Evolutionary conservation across 2,329 filamentous ascomycete species (phyloP).

Genomic region (Botrytis squamosa): DNA sequence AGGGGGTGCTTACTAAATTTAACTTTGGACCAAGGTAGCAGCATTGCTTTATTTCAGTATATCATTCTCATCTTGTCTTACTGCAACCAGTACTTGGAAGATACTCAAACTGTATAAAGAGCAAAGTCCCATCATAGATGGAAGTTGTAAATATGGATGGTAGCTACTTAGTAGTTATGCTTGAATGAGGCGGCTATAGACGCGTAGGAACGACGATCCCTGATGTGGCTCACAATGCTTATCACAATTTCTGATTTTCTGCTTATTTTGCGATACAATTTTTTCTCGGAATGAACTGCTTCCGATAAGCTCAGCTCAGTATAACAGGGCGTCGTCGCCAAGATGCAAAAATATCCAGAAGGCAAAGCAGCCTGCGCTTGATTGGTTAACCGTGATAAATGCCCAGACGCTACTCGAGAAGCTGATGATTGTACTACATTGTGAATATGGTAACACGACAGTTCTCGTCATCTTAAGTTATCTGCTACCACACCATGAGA

Average conservation of each 20-base stretch:
- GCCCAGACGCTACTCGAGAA: not conserved
- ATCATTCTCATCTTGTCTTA: not conserved
- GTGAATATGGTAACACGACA: not conserved
- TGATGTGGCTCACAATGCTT: not conserved
- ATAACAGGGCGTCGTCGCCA: not conserved
- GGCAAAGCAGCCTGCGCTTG: not conserved
- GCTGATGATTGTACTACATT: not conserved
- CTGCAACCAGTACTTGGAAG: not conserved
- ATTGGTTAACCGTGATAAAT: not conserved
- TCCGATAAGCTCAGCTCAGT: not conserved
- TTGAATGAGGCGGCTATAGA: not conserved
- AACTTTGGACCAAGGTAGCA: not conserved
- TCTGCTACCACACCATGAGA: not conserved
- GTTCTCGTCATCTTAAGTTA: not conserved
- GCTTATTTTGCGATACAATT: not conserved
- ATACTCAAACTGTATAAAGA: not conserved
- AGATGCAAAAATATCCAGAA: not conserved
- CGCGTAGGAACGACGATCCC: not conserved
- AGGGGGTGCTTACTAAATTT: not conserved
- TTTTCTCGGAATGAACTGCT: not conserved
- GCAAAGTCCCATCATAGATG: not conserved
- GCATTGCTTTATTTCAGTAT: not conserved
- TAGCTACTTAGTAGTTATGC: not conserved
- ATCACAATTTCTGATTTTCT: not conserved
- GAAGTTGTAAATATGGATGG: not conserved